Evolutionary conservation across 2,329 filamentous ascomycete species (phyloP).

Genomic region (Fusarium sp.): DNA sequence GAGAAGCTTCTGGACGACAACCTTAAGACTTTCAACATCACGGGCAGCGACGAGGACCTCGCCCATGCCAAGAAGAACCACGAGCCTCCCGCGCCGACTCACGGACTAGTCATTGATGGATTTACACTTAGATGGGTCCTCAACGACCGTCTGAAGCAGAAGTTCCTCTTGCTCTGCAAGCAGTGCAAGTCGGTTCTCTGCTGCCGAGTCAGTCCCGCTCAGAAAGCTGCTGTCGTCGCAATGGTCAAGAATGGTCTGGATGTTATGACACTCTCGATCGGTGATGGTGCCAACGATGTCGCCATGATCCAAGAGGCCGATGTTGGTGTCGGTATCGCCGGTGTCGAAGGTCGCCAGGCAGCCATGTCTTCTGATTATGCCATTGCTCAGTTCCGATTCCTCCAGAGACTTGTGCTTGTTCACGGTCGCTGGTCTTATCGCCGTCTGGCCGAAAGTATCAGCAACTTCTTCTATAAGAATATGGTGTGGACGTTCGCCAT

Average conservation of each 20-base stretch:
- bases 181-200: constrained; percentile 96
- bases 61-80: constrained; percentile 80
- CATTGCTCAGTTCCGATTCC: constrained; percentile 90
- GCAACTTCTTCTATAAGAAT: constrained; percentile 99
- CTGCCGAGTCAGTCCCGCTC: constrained; percentile 94
- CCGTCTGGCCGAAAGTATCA: constrained; percentile 87
- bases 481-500: constrained; percentile 96
- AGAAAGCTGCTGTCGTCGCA: constrained; percentile 95
- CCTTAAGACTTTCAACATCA: constrained; percentile 76
- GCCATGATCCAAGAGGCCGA: constrained; percentile 98
- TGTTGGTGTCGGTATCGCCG: constrained; percentile 94
- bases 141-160: constrained; percentile 81
- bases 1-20: constrained; percentile 77
- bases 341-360: constrained; percentile 89
- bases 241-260: constrained; percentile 96
- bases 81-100: constrained; percentile 83
- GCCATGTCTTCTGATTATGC: constrained; percentile 97
- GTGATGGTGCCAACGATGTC: constrained; percentile 94
- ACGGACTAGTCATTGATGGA: constrained; percentile 93
- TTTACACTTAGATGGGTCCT: constrained; percentile 91
- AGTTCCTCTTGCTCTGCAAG: constrained; percentile 94
- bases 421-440: constrained; percentile 98
- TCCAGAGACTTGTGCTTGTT: constrained; percentile 84
- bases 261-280: constrained; percentile 93
- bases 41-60: constrained; percentile 85